Conservation (phyloP, 352 stramenopile species). For the Plasmopara muralis region DNA sequence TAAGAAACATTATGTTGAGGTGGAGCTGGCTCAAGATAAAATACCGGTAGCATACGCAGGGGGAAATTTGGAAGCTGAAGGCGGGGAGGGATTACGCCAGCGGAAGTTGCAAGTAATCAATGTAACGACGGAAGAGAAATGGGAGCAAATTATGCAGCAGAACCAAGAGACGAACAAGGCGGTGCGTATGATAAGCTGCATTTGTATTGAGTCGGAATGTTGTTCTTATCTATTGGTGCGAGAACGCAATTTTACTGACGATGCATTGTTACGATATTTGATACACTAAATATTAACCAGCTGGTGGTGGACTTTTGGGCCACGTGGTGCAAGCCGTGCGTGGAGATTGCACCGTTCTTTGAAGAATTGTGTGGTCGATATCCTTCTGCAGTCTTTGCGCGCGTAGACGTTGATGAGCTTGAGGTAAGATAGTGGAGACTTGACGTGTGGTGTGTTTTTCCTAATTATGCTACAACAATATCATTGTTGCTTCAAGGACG, state of each 20-base stretch:
- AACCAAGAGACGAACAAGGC: constrained; percentile 36
- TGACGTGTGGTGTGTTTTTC: background rate
- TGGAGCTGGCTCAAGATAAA: constrained; percentile 63
- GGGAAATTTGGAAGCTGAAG: constrained; percentile 3
- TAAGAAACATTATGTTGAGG: constrained; percentile 74
- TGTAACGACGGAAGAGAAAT: constrained; percentile 48
- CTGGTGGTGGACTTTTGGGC: constrained; percentile 83
- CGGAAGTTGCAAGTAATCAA: constrained; percentile 45
- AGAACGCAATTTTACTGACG: no score
- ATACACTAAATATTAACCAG: constrained; percentile 14
- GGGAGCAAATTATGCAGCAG: constrained; percentile 39
- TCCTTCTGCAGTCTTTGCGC: constrained; percentile 47
- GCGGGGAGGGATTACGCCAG: constrained; percentile 37
- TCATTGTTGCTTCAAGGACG: constrained; percentile 26
- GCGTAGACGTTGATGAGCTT: constrained; percentile 73
- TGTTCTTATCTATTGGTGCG: no score
- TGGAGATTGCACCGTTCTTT: constrained; percentile 72
- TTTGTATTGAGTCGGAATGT: no score
- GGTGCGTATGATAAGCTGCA: constrained; percentile 24
- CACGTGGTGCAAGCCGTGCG: constrained; percentile 79
- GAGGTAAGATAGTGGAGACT: constrained; percentile 28
- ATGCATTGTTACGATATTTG: no score
- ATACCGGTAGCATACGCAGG: constrained; percentile 25
- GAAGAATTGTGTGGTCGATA: constrained; percentile 60
- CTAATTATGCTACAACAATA: background rate